Conservation (phyloP, 2,329 filamentous ascomycete species). For the Paraconiothyrium brasiliense region DNA sequence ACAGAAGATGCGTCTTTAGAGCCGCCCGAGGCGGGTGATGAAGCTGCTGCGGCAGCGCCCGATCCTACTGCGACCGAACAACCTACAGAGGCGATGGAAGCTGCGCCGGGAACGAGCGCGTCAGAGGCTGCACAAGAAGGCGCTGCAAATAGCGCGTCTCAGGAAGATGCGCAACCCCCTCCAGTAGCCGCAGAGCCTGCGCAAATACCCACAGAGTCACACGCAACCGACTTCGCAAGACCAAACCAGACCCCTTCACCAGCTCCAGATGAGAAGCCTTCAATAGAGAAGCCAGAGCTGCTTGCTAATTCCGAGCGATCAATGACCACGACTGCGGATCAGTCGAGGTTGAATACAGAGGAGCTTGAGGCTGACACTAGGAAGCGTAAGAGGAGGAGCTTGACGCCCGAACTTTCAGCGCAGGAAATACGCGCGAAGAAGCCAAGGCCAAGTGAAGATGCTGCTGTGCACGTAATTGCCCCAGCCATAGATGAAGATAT, state of each 20-base stretch:
- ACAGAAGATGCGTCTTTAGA: constrained; percentile 7
- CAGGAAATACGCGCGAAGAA: constrained; percentile 56
- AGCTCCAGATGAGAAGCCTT: constrained; percentile 37
- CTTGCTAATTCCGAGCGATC: constrained; percentile 37
- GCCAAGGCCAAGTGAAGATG: constrained; percentile 49
- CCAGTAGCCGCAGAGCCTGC: constrained; percentile 26
- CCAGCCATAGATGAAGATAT: constrained; percentile 39
- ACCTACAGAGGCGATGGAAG: not conserved
- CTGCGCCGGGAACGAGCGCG: constrained; percentile 23
- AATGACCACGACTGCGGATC: constrained; percentile 32
- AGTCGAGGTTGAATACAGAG: constrained; percentile 47
- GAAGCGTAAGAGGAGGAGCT: constrained; percentile 55
- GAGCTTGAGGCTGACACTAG: constrained; percentile 49
- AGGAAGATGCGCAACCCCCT: constrained; percentile 30
- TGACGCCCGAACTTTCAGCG: constrained; percentile 45
- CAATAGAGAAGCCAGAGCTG: constrained; percentile 44
- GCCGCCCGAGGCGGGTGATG: constrained; percentile 11
- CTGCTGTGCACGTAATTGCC: constrained; percentile 37
- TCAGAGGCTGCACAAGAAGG: constrained; percentile 20
- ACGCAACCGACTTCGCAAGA: constrained; percentile 13
- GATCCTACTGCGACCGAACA: constrained; percentile 10
- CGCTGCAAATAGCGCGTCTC: constrained; percentile 27
- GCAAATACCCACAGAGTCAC: constrained; percentile 22
- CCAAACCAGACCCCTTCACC: constrained; percentile 32
- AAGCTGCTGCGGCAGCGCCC: constrained; percentile 14